Percentiles rank a stretch among this genome's conserved stretches.
phyloP scores from a whole-genome alignment of 1,139 yeast species.

The Pichia sp. region DNA sequence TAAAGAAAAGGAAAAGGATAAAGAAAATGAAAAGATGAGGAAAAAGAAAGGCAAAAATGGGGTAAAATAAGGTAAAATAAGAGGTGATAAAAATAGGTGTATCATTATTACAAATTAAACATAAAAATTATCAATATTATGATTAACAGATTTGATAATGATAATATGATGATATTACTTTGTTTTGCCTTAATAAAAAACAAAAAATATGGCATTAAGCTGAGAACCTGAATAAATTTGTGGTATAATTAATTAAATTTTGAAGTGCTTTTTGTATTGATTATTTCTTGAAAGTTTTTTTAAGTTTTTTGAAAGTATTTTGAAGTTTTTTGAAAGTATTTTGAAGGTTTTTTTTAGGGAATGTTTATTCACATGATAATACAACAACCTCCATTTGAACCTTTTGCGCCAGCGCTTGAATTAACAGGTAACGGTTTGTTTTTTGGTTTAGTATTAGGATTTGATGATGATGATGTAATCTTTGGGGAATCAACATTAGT shows the following conservation, averaged over 20 bases:
- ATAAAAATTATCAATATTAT: too few species aligned
- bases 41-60: background rate
- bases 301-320: too few species aligned
- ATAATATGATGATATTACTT: too few species aligned
- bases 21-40: background rate
- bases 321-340: background rate
- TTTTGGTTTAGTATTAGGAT: background rate
- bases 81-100: background rate
- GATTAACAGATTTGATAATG: too few species aligned
- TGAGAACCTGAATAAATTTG: background rate
- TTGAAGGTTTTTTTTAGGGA: too few species aligned
- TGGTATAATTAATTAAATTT: background rate
- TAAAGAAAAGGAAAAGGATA: background rate
- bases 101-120: background rate
- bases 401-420: slow-evolving; percentile 13
- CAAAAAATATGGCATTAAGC: background rate
- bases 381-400: slow-evolving; percentile 29
- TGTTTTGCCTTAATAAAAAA: too few species aligned
- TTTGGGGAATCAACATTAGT: background rate
- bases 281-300: too few species aligned
- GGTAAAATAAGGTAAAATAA: too few species aligned
- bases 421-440: background rate
- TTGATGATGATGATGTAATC: background rate
- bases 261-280: too few species aligned
- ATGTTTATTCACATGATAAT: slow-evolving; percentile 19